Evolutionary conservation across 2,329 filamentous ascomycete species (phyloP), one percentile per base, ranked within the genome.

Genomic region (Ophiostoma himal-ulmi): DNA sequence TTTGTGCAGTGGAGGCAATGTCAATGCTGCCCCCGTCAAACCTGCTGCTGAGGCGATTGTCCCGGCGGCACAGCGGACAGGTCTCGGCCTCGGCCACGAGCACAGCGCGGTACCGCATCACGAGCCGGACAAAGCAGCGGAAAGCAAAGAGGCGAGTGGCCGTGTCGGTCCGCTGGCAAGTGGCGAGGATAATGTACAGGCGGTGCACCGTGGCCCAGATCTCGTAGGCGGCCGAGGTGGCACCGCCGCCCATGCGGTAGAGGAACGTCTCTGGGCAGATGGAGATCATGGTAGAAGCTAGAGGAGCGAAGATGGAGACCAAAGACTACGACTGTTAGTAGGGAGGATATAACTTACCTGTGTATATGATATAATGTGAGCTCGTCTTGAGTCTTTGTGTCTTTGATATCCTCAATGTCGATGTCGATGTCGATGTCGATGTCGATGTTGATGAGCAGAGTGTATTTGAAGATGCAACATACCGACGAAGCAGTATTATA

Each of bases 191-290:
- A 11, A 37, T 20, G 41, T 68, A 72, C 17, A 68, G 69, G 39
- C 69, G 69, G 57, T 71, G 71, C 7, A 57, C 71, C 3, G 67
- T 26, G 26, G 30, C 68, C 69, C 71, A 71, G 64, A 72, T 41
- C 69, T 70, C 70, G 20, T 30, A 20, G 11, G 52, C 68, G 2
- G 57, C 64, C 30, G 69, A 52, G 3, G 69, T 71, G 11, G 68
- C 52, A 22, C 52, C 52, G 22, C 57, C 36, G 44, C 71, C 48
- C 3, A 57, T 44, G 60, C 64, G 64, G 26, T 36, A 57, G 13
- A 71, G 65, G 26, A 60, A 72, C 26, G 52, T 20, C n/a, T 54
- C 8, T 14, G 71, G 69, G 7, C 60, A 20, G 17, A 70, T 3
- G 22, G 65, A 6, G 7, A 22, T 7, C 65, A 67, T 67, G 34